phyloP scores from a whole-genome alignment of 179 eudicot species.

The Vitellaria paradoxa region DNA sequence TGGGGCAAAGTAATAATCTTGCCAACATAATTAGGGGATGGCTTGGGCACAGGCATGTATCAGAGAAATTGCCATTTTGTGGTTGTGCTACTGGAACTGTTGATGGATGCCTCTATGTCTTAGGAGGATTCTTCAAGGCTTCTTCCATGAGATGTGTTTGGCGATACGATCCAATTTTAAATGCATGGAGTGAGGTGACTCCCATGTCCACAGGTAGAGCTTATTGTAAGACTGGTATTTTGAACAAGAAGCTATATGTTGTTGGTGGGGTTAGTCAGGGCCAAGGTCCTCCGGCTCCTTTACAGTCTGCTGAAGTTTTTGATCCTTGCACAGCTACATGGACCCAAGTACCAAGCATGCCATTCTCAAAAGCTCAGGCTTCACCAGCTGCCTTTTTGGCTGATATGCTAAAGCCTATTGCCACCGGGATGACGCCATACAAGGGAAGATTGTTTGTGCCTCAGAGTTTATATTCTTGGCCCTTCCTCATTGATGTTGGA shows the following conservation, averaged over 20 bases:
- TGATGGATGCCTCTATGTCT: constrained; percentile 19
- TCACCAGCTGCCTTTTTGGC: constrained; percentile 83
- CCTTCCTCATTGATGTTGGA: constrained; percentile 97
- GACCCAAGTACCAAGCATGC: constrained; percentile 90
- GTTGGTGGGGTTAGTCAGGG: constrained; percentile 86
- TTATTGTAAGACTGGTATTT: constrained; percentile 74
- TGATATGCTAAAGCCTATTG: constrained; percentile 89
- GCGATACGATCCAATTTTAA: constrained; percentile 21
- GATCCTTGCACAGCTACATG: constrained; percentile 72
- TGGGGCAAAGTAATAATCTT: constrained; percentile 2
- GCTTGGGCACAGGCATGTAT: constrained; percentile 7
- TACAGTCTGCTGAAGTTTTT: constrained; percentile 87
- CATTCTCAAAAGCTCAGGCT: constrained; percentile 82
- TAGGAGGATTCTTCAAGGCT: constrained; percentile 20
- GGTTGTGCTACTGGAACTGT: constrained; percentile 17
- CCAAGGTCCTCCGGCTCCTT: constrained; percentile 70
- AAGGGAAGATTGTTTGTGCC: constrained; percentile 82
- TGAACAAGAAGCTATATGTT: constrained; percentile 74
- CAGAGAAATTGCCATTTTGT: constrained; percentile 5
- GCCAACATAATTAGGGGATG: constrained; percentile 10
- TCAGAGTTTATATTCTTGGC: constrained; percentile 95
- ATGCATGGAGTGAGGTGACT: constrained; percentile 17
- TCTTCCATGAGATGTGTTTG: constrained; percentile 18
- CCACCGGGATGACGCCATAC: constrained; percentile 90
- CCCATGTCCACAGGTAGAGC: constrained; percentile 77